phyloP scores from a whole-genome alignment of 2,329 filamentous ascomycete species.

The Beauveria caledonica region DNA sequence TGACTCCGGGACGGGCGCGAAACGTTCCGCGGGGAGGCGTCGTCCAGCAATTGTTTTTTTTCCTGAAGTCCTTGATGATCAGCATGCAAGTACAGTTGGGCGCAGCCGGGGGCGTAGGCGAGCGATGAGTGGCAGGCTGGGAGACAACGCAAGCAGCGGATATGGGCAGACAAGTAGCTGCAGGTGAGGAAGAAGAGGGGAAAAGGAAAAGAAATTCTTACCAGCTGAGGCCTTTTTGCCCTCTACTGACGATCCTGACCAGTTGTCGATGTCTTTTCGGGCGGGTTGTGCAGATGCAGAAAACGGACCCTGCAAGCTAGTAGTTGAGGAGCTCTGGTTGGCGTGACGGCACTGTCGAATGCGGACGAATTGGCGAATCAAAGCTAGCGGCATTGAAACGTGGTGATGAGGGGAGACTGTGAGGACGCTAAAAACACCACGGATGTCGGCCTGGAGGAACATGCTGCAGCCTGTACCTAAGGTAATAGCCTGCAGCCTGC shows the following conservation, averaged over 20 bases:
- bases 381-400: slow-evolving; percentile 15
- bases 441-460: background rate
- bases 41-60: slow-evolving; percentile 34
- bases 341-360: background rate
- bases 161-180: background rate
- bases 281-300: background rate
- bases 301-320: background rate
- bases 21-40: slow-evolving; percentile 24
- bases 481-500: background rate
- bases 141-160: background rate
- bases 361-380: slow-evolving; percentile 20
- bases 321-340: background rate
- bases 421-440: background rate
- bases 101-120: background rate
- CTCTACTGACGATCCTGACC: background rate
- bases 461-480: too few relatives aligned
- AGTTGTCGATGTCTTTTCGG: background rate
- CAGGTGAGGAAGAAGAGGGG: background rate
- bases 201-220: background rate
- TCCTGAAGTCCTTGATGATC: slow-evolving; percentile 43
- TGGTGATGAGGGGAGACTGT: slow-evolving; percentile 13
- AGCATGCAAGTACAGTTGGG: slow-evolving; percentile 32
- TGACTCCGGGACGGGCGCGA: slow-evolving; percentile 39
- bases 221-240: background rate
- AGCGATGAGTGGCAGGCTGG: background rate